Evolutionary conservation across 2,329 filamentous ascomycete species (phyloP).

Genomic region (Fusarium penzigii): DNA sequence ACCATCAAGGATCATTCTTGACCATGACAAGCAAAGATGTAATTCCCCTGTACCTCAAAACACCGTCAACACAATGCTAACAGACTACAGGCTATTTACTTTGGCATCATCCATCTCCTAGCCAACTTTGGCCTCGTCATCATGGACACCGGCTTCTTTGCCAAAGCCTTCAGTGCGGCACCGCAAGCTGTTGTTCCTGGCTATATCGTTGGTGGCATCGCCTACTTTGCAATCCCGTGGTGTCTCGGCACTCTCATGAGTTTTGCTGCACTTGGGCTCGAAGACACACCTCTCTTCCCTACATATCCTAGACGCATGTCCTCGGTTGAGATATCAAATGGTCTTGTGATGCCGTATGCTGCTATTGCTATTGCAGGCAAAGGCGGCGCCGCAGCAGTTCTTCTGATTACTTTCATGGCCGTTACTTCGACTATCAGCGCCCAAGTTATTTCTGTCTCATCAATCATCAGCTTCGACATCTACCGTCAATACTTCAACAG

Average conservation of each 20-base stretch:
- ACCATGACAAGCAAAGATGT: slow-evolving; percentile 56
- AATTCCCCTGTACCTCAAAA: background rate
- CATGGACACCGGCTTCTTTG: slow-evolving; percentile 56
- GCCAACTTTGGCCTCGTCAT: slow-evolving; percentile 55
- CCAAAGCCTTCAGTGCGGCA: slow-evolving; percentile 52
- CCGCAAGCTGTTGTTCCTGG: slow-evolving; percentile 51
- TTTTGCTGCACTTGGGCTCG: slow-evolving; percentile 48
- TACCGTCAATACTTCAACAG: slow-evolving; percentile 52
- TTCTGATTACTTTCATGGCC: slow-evolving; percentile 75
- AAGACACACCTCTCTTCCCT: slow-evolving; percentile 50
- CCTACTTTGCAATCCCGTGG: slow-evolving; percentile 57
- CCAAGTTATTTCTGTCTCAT: slow-evolving; percentile 54
- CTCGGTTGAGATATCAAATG: slow-evolving; percentile 62
- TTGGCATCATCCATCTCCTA: slow-evolving; percentile 49
- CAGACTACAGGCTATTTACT: slow-evolving; percentile 43
- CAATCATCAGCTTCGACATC: slow-evolving; percentile 55
- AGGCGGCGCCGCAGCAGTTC: slow-evolving; percentile 67
- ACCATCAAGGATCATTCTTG: slow-evolving; percentile 54
- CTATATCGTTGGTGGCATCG: slow-evolving; percentile 53
- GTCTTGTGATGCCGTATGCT: slow-evolving; percentile 69
- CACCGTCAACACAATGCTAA: background rate
- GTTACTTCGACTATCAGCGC: slow-evolving; percentile 61
- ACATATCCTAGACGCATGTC: slow-evolving; percentile 59
- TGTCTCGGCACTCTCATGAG: slow-evolving; percentile 53
- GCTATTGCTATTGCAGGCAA: slow-evolving; percentile 69